These are phyloP conservation scores for Yarrowia deformans DNA, from an alignment of 805 yeast genomes.

Conservation along the genomic window DNA sequence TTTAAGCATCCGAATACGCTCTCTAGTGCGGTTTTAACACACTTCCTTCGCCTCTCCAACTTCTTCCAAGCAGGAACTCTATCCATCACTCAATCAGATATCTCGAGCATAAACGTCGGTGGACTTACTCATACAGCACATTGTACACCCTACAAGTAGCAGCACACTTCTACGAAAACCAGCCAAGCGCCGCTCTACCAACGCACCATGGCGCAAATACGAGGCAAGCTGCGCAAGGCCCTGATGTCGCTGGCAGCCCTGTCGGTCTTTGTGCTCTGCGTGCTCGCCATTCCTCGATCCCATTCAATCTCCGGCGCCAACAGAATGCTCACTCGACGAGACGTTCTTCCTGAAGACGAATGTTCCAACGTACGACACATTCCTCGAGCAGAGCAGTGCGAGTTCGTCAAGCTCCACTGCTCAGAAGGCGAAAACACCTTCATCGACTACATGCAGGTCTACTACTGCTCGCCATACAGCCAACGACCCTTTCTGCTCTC, in stretches of 20 bases:
- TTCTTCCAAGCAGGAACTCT: not conserved
- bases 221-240: slow-evolving; percentile 18
- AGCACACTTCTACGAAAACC: not conserved
- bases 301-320: slow-evolving; percentile 20
- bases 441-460: slow-evolving; percentile 51
- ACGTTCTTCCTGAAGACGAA: slow-evolving; percentile 13
- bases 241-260: slow-evolving; percentile 17
- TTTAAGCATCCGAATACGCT: not conserved
- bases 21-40: not conserved
- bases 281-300: slow-evolving; percentile 28
- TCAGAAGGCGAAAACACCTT: slow-evolving; percentile 50
- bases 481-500: slow-evolving; percentile 39
- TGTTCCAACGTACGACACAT: slow-evolving; percentile 31
- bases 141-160: not conserved
- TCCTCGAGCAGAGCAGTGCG: slow-evolving; percentile 48
- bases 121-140: slow-evolving; percentile 1
- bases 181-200: too few relatives aligned
- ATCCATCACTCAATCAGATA: slow-evolving; percentile 15
- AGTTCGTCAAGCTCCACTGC: slow-evolving; percentile 52
- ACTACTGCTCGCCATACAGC: slow-evolving; percentile 46
- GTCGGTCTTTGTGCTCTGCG: slow-evolving; percentile 17
- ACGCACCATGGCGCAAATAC: slow-evolving; percentile 24
- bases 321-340: slow-evolving; percentile 22
- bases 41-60: not conserved
- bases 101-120: slow-evolving; percentile 11